Percentiles rank a stretch among this genome's conserved stretches.
phyloP scores from a whole-genome alignment of 345 rosid species.

The Populus davidiana region DNA sequence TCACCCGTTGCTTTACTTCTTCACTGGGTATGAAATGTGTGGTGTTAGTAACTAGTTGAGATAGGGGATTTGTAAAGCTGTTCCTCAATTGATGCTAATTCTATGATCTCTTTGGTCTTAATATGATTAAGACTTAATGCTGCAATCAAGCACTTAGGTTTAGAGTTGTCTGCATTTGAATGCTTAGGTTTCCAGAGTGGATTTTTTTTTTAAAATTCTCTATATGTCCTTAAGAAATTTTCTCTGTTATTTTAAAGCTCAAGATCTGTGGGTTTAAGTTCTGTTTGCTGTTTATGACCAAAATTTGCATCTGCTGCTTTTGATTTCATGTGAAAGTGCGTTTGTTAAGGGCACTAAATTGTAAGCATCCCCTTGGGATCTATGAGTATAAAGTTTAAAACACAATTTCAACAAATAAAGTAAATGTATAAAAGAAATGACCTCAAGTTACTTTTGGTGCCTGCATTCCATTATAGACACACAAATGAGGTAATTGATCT shows the following conservation, averaged over 20 bases:
- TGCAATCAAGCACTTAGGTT: not conserved
- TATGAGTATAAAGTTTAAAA: not conserved
- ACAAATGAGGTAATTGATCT: conserved; percentile 1
- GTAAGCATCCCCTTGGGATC: not conserved
- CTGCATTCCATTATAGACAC: conserved; percentile 3
- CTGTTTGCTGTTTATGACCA: not conserved
- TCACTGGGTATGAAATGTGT: conserved; percentile 66
- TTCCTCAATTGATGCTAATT: not conserved
- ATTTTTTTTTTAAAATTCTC: not conserved
- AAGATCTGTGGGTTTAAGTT: not conserved
- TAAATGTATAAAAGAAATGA: not conserved
- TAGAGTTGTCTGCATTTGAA: too few species aligned
- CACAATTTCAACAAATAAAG: not conserved
- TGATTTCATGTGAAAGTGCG: not conserved
- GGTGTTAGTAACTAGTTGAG: not conserved
- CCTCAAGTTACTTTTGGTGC: not conserved
- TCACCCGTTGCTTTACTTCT: conserved; percentile 89
- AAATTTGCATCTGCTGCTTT: not conserved
- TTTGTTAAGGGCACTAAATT: not conserved
- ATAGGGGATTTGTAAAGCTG: not conserved
- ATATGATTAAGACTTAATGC: not conserved
- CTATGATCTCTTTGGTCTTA: not conserved
- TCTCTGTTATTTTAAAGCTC: not conserved
- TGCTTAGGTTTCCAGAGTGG: too few species aligned
- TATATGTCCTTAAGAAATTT: not conserved